Conservation (phyloP, 345 rosid species). For the Syzygium grande region DNA sequence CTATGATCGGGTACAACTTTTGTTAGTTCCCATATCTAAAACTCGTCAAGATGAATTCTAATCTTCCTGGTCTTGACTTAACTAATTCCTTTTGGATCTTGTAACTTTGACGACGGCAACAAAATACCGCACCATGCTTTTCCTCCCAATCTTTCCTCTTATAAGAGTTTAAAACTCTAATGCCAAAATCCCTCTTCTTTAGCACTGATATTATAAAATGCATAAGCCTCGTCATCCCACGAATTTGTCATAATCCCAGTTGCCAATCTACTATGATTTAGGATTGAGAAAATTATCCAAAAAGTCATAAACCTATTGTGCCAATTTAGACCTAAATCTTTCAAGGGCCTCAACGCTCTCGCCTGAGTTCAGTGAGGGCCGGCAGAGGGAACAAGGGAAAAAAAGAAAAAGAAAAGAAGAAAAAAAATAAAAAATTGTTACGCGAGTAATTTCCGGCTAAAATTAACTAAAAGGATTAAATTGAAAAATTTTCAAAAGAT, state of each 20-base stretch:
- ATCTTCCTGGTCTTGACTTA: neutral
- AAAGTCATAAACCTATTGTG: neutral
- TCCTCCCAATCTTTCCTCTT: neutral
- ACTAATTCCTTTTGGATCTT: neutral
- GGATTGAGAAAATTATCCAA: neutral
- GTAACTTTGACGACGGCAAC: neutral
- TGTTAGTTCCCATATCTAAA: neutral
- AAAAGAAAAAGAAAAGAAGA: too few species aligned
- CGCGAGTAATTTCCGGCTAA: too few species aligned
- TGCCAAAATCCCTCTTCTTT: neutral
- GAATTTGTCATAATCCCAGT: neutral
- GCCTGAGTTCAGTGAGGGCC: too few species aligned
- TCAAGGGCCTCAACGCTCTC: neutral
- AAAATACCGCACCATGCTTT: neutral
- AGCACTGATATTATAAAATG: neutral
- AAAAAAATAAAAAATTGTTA: too few species aligned
- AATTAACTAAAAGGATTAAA: too few species aligned
- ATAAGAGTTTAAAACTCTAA: neutral
- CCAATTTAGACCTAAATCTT: accelerated
- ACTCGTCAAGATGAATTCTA: neutral
- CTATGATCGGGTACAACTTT: neutral
- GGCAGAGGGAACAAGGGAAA: too few species aligned
- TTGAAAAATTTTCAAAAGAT: too few species aligned
- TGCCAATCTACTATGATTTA: neutral
- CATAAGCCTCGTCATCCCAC: neutral